phyloP scores from a whole-genome alignment of 208 protist genomes.

The Naegleria lovaniensis region DNA sequence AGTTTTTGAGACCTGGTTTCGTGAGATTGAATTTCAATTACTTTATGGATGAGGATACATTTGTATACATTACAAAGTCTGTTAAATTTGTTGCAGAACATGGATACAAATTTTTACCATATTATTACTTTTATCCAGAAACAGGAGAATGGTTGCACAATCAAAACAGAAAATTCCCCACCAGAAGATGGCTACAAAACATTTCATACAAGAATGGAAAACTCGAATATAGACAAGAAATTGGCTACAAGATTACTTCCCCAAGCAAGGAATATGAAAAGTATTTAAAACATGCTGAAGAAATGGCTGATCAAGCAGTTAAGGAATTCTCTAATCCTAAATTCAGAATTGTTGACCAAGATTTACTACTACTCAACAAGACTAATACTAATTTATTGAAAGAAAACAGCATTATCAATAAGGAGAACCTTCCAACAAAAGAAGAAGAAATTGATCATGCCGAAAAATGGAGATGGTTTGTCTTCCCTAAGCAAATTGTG shows the following conservation, averaged over 20 bases:
- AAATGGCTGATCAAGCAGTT: not conserved
- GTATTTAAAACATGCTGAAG: not conserved
- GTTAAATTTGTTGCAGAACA: slow-evolving; percentile 56
- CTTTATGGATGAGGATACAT: slow-evolving; percentile 40
- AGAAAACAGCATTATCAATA: not conserved
- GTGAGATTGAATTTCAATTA: slow-evolving; percentile 50
- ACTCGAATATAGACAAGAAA: slow-evolving; percentile 28
- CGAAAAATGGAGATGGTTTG: slow-evolving; percentile 15
- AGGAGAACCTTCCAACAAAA: not conserved
- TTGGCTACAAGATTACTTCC: not conserved
- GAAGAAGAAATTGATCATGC: not conserved
- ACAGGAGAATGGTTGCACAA: slow-evolving; percentile 20
- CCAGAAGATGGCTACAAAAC: slow-evolving; percentile 42
- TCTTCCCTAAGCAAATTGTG: not conserved
- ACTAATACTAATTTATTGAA: not conserved
- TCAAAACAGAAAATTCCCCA: slow-evolving; percentile 33
- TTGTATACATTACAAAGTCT: slow-evolving; percentile 52
- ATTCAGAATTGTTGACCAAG: not conserved
- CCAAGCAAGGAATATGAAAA: not conserved
- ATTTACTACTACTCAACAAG: not conserved
- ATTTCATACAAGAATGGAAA: slow-evolving; percentile 43
- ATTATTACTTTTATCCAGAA: slow-evolving; percentile 52
- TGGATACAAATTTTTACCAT: slow-evolving; percentile 56
- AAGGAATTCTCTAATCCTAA: not conserved
- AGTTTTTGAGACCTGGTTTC: slow-evolving; percentile 52